Percentiles rank a stretch among this genome's conserved stretches.
Conservation (phyloP, 2,329 filamentous ascomycete genomes). For the Phaeoacremonium minimum region DNA sequence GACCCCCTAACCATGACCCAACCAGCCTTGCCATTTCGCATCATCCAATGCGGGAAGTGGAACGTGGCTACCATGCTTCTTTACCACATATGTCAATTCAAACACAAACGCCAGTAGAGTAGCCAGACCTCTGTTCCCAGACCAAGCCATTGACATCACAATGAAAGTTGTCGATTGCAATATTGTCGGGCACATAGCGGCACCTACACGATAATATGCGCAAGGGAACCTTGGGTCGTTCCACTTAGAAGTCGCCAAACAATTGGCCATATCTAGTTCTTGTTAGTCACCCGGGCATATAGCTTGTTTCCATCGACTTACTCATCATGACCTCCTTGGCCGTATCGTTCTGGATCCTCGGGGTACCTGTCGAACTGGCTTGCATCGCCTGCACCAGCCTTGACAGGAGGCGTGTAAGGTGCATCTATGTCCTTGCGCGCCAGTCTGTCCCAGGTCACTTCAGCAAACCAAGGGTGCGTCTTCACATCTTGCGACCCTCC, state of each 20-base stretch:
- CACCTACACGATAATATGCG: too few species aligned
- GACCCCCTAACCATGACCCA: too few species aligned
- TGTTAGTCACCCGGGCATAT: constrained; percentile 2
- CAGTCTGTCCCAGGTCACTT: constrained; percentile 95
- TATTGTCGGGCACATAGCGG: too few species aligned
- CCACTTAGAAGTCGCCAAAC: constrained; percentile 70
- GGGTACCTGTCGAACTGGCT: constrained; percentile 98
- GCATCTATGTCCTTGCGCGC: constrained; percentile 96
- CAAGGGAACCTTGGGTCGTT: too few species aligned
- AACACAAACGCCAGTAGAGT: too few species aligned
- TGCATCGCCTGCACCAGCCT: constrained; percentile 88
- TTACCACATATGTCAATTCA: too few species aligned
- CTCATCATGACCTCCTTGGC: constrained; percentile 74
- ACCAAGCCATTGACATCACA: too few species aligned
- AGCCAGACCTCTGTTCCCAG: too few species aligned
- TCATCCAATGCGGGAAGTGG: too few species aligned
- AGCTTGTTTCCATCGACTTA: constrained; percentile 49
- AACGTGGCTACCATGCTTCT: too few species aligned
- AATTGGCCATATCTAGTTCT: constrained; percentile 62
- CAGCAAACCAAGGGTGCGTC: constrained; percentile 91
- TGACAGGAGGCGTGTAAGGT: constrained; percentile 93
- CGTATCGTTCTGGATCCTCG: constrained; percentile 93
- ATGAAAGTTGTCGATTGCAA: too few species aligned
- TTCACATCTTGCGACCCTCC: constrained; percentile 90
- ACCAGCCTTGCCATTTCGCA: too few species aligned